Base-by-base conservation (phyloP, 371 early-diverging fungal genomes). In the Chytridium lagenaria region DNA sequence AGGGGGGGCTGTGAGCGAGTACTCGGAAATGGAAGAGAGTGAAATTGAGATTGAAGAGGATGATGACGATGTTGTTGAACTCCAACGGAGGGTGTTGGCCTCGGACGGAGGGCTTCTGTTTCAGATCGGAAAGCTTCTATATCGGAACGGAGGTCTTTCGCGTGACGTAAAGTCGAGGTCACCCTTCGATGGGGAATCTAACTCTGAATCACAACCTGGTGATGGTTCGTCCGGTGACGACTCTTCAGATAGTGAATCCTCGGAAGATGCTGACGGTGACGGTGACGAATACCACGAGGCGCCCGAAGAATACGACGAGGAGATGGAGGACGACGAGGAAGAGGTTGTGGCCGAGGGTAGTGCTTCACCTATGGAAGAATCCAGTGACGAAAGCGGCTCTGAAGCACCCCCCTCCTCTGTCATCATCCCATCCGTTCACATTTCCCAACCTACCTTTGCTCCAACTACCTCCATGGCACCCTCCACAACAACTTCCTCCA, bases 261-360 rank as follows among this genome's bases (percentile, higher is more conserved):
- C 26, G 55, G 55, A 15, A 7, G 26, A 7, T 7, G 10, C 19
- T 10, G 55, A 55, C 7, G 16, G 26, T 16, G 55, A 26, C 23
- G 7, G 7, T 55, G 5, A 55, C 26, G 55, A 55, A 28, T n/a
- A n/a, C n/a, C n/a, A n/a, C n/a, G n/a, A n/a, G n/a, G n/a, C n/a
- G n/a, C n/a, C n/a, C n/a, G 26, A 26, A 28, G 55, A 55, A 26
- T 10, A 55, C 23, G 55, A 55, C 23, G 26, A 55, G 55, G 55
- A 26, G 10, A 12, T 44, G 44, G 55, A 55, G 55, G 55, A 55
- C 26, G 55, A 55, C 16, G 55, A 55, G 16, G 55, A 55, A 28
- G 55, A 55, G 55, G 26, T 55, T 16, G 19, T 26, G 26, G 16
- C 10, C 16, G 55, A 26, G 26, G 16, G 55, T 28, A 55, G 7